Evolutionary conservation across 768 basidiomycete species (phyloP).

Genomic region (Leccinum barrowsii): DNA sequence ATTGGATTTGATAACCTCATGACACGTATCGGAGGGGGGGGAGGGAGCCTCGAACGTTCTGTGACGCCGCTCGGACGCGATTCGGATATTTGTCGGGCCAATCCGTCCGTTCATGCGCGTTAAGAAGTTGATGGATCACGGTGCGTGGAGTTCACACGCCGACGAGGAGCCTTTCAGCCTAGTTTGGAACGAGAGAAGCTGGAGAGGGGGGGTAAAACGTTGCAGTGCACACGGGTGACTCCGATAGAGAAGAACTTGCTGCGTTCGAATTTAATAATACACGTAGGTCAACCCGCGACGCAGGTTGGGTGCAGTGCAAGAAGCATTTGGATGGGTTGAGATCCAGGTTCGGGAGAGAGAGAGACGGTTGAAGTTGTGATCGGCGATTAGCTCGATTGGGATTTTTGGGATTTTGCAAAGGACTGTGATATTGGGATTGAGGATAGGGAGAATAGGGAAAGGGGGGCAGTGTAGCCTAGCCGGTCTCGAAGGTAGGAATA

Average conservation of each 20-base stretch:
- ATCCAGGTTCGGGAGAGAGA: background rate
- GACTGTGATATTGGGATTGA: background rate
- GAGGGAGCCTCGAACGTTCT: background rate
- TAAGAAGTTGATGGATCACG: background rate
- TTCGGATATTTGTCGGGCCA: background rate
- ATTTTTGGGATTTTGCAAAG: background rate
- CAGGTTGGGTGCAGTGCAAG: slow-evolving; percentile 4
- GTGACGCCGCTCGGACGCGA: background rate
- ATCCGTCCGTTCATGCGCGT: background rate
- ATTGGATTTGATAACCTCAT: background rate
- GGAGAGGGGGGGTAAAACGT: background rate
- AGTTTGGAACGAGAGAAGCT: background rate
- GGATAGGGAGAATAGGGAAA: background rate
- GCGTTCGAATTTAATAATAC: background rate
- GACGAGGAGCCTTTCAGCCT: background rate
- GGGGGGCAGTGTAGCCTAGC: background rate
- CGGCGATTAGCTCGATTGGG: background rate
- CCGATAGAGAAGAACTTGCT: slow-evolving; percentile 6
- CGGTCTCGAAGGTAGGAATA: background rate
- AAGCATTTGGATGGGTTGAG: background rate
- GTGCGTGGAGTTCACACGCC: background rate
- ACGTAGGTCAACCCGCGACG: background rate
- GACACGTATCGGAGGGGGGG: background rate
- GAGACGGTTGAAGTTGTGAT: background rate
- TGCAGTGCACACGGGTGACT: slow-evolving; percentile 1